Base-by-base conservation (phyloP, 1,284 basidiomycete species). In the Tremellales sp. region DNA sequence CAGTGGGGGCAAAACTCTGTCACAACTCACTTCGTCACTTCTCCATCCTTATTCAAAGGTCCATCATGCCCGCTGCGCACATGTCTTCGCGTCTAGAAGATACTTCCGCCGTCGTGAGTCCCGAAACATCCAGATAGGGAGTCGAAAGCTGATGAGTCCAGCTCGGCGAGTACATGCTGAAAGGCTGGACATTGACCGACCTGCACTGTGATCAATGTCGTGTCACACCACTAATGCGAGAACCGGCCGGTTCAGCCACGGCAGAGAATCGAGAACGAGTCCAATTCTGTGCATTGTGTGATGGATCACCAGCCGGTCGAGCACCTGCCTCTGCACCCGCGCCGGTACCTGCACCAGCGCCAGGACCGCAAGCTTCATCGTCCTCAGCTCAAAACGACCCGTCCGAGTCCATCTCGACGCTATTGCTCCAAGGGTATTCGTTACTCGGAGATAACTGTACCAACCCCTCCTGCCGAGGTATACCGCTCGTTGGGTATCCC, bases 161-260 rank as follows among this genome's bases (percentile, higher is more conserved):
- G 73, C 63, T 75, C 41, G 73, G 73, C 52, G 72, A 73, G 48
- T 75, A 75, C 59, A 75, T 75, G 73, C 62, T 75, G 46, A 72
- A 73, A 53, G 73, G 73, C 22, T 75, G 70, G 70, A 73, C 72
- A 4, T 53, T 75, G 29, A 74, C 73, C 29, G 72, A 71, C 50
- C 60, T 70, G 15, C 65, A 67, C 40, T 75, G 73, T 54, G 55
- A 61, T 21, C 43, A 45, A 12, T 75, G 73, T 46, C 48, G 56
- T 8, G 52, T 60, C 35, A 74, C 73, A 0, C 73, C 73, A 8
- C 54, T 75, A 4, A 75, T 75, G 73, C 57, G 73, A 17, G 70
- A 75, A 48, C 70, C 73, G 1, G 42, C 51, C 1, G 55, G 54
- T 11, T 36, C 50, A 27, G 72, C 71, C 0, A 42, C 48, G 11